phyloP scores from a whole-genome alignment of 192 early-diverging fungal genomes.

The Gigaspora rosea region DNA sequence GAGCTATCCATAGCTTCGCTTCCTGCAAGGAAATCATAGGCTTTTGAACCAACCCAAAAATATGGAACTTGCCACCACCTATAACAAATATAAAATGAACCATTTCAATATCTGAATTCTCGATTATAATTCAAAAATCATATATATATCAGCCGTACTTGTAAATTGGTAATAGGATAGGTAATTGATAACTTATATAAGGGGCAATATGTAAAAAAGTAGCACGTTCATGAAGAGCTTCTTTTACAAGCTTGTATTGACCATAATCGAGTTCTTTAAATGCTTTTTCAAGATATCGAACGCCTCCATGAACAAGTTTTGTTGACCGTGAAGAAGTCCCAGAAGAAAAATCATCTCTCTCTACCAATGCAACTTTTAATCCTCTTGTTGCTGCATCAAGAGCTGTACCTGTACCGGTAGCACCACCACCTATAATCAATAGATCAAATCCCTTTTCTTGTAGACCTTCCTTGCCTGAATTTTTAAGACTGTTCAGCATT shows the following conservation, averaged over 20 bases:
- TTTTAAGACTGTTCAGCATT: constrained; percentile 71
- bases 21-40: constrained; percentile 89
- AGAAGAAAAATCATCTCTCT: constrained; percentile 92
- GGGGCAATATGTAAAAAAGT: constrained; percentile 96
- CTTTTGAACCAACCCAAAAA: constrained; percentile 93
- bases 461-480: constrained; percentile 42
- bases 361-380: constrained; percentile 89
- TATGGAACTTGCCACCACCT: constrained; percentile 97
- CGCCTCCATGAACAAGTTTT: constrained; percentile 97
- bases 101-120: background rate
- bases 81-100: constrained; percentile 16
- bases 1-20: constrained; percentile 75
- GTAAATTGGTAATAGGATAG: constrained; percentile 94
- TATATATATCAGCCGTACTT: constrained; percentile 51
- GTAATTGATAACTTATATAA: constrained; percentile 87
- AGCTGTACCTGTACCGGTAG: constrained; percentile 90
- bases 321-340: constrained; percentile 92
- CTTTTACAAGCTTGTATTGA: constrained; percentile 93
- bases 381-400: constrained; percentile 94
- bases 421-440: constrained; percentile 91
- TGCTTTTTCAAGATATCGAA: constrained; percentile 96
- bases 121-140: background rate
- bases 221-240: constrained; percentile 94
- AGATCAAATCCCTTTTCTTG: constrained; percentile 65
- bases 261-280: constrained; percentile 92